Conservation (phyloP, 495 filamentous ascomycete species). For the Xylaria flabelliformis region DNA sequence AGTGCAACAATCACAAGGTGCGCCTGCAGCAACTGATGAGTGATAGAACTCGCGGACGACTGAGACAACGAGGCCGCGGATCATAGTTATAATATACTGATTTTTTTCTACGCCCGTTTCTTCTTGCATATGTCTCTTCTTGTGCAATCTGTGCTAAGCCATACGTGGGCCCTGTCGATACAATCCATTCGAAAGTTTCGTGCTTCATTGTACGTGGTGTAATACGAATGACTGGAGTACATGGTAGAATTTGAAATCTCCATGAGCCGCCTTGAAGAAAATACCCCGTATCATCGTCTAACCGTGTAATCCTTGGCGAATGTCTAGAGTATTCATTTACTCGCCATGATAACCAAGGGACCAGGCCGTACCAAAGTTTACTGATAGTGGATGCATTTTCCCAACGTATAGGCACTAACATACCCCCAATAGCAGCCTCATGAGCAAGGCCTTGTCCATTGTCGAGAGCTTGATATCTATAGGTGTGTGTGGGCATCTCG, state of each 20-base stretch:
- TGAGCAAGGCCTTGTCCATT: background rate
- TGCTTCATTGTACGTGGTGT: background rate
- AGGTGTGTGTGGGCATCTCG: background rate
- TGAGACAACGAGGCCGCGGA: background rate
- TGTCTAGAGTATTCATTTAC: background rate
- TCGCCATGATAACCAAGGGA: background rate
- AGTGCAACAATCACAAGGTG: background rate
- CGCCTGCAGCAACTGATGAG: background rate
- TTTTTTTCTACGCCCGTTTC: background rate
- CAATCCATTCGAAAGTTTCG: conserved; percentile 12
- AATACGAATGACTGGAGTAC: conserved; percentile 1
- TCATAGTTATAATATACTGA: conserved; percentile 1
- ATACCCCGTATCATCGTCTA: conserved; percentile 4
- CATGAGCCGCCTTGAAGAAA: background rate
- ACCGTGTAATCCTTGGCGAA: conserved; percentile 15
- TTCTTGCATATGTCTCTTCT: background rate
- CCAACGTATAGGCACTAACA: background rate
- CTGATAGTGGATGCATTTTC: background rate
- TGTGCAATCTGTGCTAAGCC: background rate
- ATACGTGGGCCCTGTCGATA: background rate
- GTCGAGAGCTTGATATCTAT: background rate
- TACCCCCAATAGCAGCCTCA: conserved; percentile 7
- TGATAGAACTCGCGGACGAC: background rate
- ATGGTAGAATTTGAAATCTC: conserved; percentile 16
- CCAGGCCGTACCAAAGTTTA: background rate